Conservation (phyloP, 1,139 yeast species). For the Suhomyces terraborum region DNA sequence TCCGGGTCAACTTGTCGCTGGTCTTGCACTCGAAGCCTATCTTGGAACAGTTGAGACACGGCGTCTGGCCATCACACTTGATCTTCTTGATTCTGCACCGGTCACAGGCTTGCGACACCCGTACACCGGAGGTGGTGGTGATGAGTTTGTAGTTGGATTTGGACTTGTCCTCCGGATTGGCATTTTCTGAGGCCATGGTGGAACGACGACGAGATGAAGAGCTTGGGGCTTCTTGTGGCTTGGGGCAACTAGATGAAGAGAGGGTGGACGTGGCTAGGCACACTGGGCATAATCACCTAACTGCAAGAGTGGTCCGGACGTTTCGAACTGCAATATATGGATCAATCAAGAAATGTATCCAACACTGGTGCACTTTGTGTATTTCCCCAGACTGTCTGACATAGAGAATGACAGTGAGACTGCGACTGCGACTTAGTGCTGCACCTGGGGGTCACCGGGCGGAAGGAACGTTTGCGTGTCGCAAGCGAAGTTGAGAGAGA, state of each 20-base stretch:
- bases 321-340: too few relatives aligned
- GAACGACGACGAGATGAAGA: neutral
- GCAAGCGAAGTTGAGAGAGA: neutral
- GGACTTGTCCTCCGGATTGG: slow-evolving; percentile 15
- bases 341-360: too few relatives aligned
- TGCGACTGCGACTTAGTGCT: too few relatives aligned
- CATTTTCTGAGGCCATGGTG: slow-evolving; percentile 5
- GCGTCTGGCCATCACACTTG: slow-evolving; percentile 72
- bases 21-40: slow-evolving; percentile 70
- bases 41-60: slow-evolving; percentile 67
- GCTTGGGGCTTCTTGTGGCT: neutral
- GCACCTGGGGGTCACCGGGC: slow-evolving; percentile 2
- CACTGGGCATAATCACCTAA: slow-evolving; percentile 1
- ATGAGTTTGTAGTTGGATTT: slow-evolving; percentile 39
- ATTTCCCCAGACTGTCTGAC: slow-evolving; percentile 6
- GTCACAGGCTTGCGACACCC: slow-evolving; percentile 80
- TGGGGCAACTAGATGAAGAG: neutral
- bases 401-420: too few relatives aligned
- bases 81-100: slow-evolving; percentile 75
- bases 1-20: slow-evolving; percentile 68
- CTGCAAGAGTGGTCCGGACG: neutral
- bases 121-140: slow-evolving; percentile 41
- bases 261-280: neutral
- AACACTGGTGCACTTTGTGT: slow-evolving; percentile 2
- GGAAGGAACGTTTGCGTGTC: slow-evolving; percentile 3